phyloP scores from a whole-genome alignment of 169 alveolate genomes.

The Perkinsus marinus region DNA sequence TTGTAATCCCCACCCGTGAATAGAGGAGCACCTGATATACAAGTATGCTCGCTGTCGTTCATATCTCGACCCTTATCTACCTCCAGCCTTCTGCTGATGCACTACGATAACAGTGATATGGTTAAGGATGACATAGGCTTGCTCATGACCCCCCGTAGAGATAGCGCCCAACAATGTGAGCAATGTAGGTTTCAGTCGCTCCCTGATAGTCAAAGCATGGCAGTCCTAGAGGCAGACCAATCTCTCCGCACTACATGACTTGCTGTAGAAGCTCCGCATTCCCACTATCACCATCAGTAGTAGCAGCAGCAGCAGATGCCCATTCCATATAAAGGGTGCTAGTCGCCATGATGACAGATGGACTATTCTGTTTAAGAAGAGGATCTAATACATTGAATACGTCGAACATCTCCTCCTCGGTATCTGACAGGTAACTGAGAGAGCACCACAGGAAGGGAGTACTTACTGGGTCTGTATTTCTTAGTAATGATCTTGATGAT shows the following conservation, averaged over 20 bases:
- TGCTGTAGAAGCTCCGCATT: not conserved
- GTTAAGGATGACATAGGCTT: not conserved
- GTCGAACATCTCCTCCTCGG: constrained; percentile 86
- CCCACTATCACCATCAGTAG: too few relatives aligned
- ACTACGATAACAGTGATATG: not conserved
- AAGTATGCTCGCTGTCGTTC: not conserved
- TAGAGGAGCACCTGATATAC: not conserved
- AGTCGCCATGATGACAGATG: constrained; percentile 82
- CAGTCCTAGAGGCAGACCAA: not conserved
- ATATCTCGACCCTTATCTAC: not conserved
- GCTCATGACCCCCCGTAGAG: not conserved
- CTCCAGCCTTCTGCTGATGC: not conserved
- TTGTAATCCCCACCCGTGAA: constrained; percentile 48
- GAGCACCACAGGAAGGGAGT: not conserved
- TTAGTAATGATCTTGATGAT: constrained; percentile 74
- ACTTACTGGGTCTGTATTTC: constrained; percentile 52
- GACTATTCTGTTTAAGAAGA: constrained; percentile 76
- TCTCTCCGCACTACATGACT: not conserved
- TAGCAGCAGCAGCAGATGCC: not conserved
- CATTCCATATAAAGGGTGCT: not conserved
- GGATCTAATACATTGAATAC: constrained; percentile 90
- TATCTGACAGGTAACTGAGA: constrained; percentile 12
- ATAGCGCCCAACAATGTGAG: not conserved
- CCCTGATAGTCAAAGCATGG: not conserved
- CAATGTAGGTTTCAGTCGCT: constrained; percentile 43